Evolutionary conservation across 2,329 filamentous ascomycete genomes (phyloP).

Genomic region (Diatrype stigma): DNA sequence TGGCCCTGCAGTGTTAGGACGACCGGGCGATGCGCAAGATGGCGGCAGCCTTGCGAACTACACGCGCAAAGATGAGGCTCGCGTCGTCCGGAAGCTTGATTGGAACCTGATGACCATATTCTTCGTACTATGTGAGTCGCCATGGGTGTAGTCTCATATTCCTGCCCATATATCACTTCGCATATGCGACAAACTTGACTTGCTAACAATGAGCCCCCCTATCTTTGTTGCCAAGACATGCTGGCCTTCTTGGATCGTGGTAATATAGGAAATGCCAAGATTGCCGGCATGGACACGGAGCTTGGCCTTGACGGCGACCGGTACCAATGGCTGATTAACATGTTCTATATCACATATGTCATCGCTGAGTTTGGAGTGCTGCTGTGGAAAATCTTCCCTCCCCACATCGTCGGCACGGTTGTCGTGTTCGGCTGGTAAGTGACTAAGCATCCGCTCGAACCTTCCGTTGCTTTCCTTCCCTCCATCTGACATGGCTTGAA

Average conservation of each 20-base stretch:
- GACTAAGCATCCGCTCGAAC: neutral
- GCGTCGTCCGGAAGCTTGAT: conserved; percentile 20
- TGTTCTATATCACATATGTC: conserved; percentile 62
- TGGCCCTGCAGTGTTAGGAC: conserved; percentile 3
- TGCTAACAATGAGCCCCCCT: neutral
- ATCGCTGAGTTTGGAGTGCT: conserved; percentile 60
- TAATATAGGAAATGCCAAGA: conserved; percentile 59
- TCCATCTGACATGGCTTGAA: conserved; percentile 53
- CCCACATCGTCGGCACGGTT: conserved; percentile 50
- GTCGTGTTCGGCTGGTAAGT: conserved; percentile 22
- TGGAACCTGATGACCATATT: conserved; percentile 20
- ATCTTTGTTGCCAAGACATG: neutral
- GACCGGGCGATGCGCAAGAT: conserved; percentile 3
- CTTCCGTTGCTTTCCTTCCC: neutral
- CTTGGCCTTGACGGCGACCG: conserved; percentile 44
- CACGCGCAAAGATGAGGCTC: conserved; percentile 12
- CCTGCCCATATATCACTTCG: neutral
- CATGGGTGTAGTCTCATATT: neutral
- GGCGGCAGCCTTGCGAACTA: conserved; percentile 1
- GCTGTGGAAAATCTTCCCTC: conserved; percentile 56
- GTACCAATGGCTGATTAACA: conserved; percentile 58
- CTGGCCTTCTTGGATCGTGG: conserved; percentile 20
- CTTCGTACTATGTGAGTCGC: conserved; percentile 22
- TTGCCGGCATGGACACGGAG: conserved; percentile 59
- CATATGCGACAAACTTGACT: too few relatives aligned